Base-by-base conservation (phyloP, 495 filamentous ascomycete genomes). In the Sabuloglossum arenarium region DNA sequence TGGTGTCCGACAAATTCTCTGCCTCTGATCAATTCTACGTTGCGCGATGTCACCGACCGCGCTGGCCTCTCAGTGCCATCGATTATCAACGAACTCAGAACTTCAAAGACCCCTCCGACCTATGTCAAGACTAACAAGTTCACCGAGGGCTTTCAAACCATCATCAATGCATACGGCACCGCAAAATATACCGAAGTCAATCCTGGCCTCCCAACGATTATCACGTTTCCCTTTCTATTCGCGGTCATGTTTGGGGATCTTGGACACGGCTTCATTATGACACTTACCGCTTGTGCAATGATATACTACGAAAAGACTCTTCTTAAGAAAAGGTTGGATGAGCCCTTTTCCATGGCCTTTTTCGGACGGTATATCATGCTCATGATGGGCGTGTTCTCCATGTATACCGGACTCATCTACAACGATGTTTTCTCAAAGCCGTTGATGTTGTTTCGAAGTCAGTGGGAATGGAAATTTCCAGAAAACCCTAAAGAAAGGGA, bases 201-300 rank as follows among this genome's bases (percentile, higher is more conserved):
- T 71, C 93, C 91, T 57, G 91, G 87, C 54, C 72, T 96, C 27
- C 88, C 88, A 23, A 90, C 93, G 24, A 87, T 96, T 58, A 79
- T 97, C 60, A 99, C 93, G 16, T 97, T 98, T 68, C 91, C 91
- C 12, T 97, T 99, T 72, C 71, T 97, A 43, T 99, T 99, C 66
- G 93, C 93, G 28, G 90, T 96, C 75, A 97, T 97, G 91, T 97
- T 97, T 62, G 91, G 91, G 66, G 91, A 97, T 68, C 78, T 94
- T 59, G 91, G 91, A 27, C 91, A 99, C 65, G 91, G 90, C 59
- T 62, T 76, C 59, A 80, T 99, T 62, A 88, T 97, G 84, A 74
- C 85, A 14, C 61, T 79, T 54, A 80, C 85, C 60, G 85, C 93
- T 27, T 58, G 75, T 27, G 84, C 86, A 34, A 93, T 99, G 88